Evolutionary conservation across 495 filamentous ascomycete genomes (phyloP).

Genomic region (Jackrogersella multiformis): DNA sequence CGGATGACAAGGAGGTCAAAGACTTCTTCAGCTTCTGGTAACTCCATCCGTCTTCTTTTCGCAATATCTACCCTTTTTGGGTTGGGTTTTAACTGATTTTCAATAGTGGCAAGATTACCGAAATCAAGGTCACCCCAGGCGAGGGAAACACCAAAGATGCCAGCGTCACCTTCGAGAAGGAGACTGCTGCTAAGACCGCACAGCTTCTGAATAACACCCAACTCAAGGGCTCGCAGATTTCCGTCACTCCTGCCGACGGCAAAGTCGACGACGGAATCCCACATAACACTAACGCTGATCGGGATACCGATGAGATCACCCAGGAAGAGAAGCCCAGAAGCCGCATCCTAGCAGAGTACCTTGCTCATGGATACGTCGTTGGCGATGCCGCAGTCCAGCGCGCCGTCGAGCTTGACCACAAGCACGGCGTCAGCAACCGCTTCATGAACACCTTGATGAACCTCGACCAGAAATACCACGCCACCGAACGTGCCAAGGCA

Average conservation of each 20-base stretch:
- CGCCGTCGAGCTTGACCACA: constrained; percentile 87
- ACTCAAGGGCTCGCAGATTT: constrained; percentile 81
- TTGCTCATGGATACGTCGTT: constrained; percentile 90
- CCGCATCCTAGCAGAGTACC: constrained; percentile 93
- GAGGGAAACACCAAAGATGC: constrained; percentile 76
- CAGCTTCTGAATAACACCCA: constrained; percentile 96
- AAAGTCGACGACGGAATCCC: constrained; percentile 69
- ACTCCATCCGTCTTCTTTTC: constrained; percentile 35
- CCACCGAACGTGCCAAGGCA: constrained; percentile 77
- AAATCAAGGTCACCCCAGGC: constrained; percentile 75
- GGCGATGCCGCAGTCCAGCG: constrained; percentile 84
- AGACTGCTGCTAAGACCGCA: constrained; percentile 93
- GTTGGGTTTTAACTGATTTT: constrained; percentile 39
- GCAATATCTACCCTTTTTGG: background rate
- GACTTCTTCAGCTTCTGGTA: constrained; percentile 99
- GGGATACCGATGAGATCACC: constrained; percentile 73
- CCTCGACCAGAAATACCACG: constrained; percentile 84
- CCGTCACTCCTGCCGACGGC: constrained; percentile 73
- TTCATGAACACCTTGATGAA: constrained; percentile 77
- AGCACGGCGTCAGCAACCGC: constrained; percentile 81
- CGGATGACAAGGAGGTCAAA: constrained; percentile 87
- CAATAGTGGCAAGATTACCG: constrained; percentile 86
- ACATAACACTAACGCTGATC: constrained; percentile 57
- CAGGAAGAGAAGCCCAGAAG: constrained; percentile 96
- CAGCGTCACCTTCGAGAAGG: constrained; percentile 93